Conservation (phyloP, 306 rosid species). For the Urtica urens region DNA sequence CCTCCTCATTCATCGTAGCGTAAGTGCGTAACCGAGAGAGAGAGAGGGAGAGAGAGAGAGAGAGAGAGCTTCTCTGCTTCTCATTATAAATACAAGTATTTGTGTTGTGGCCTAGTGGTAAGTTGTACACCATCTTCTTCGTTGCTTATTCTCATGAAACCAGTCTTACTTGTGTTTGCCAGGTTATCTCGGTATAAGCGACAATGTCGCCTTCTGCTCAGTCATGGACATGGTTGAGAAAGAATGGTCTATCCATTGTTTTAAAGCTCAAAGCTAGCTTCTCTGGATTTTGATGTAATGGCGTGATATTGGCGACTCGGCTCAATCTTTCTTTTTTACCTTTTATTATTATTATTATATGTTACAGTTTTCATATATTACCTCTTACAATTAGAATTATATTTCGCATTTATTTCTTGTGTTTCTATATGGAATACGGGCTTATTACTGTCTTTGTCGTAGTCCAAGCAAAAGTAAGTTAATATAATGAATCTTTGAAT, state of each 20-base stretch:
- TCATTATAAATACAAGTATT: slow-evolving; percentile 10
- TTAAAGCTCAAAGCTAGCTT: slow-evolving; percentile 18
- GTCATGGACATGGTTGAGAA: slow-evolving; percentile 14
- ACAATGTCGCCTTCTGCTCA: too few species aligned
- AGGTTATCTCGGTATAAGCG: too few species aligned
- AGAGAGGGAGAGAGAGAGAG: not conserved
- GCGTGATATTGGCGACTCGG: slow-evolving; percentile 90
- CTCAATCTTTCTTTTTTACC: slow-evolving; percentile 54
- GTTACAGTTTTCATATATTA: not conserved
- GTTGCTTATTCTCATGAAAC: too few species aligned
- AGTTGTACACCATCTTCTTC: too few species aligned
- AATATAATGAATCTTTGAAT: not conserved
- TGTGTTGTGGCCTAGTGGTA: too few species aligned
- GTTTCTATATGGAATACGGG: slow-evolving; percentile 25
- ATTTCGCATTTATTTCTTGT: slow-evolving; percentile 4
- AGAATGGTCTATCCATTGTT: slow-evolving; percentile 1
- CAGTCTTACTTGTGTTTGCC: too few species aligned
- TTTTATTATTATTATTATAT: slow-evolving; percentile 1
- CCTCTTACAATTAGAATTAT: not conserved
- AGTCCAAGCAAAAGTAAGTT: slow-evolving; percentile 27
- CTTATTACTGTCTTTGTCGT: slow-evolving; percentile 9
- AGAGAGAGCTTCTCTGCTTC: not conserved
- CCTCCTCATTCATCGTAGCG: too few species aligned
- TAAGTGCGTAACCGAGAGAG: not conserved
- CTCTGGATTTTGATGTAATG: slow-evolving; percentile 27